These are phyloP conservation scores for Conticribra guillardii DNA, from an alignment of 108 stramenopile genomes.

Conservation along the genomic window DNA sequence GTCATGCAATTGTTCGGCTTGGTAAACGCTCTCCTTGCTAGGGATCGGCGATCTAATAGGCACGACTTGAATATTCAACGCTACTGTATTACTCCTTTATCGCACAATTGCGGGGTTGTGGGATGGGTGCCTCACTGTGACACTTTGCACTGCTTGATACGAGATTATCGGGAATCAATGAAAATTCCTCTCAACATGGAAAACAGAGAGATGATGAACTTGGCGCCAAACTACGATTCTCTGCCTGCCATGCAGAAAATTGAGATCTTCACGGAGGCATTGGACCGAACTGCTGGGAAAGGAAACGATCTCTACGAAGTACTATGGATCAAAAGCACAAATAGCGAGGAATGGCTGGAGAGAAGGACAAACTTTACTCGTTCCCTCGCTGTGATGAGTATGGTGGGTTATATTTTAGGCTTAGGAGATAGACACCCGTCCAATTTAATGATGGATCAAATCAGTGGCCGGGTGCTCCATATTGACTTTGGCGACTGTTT, in stretches of 20 bases:
- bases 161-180: constrained; percentile 90
- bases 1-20: constrained; percentile 99
- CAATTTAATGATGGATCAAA: constrained; percentile 91
- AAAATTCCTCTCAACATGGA: constrained; percentile 94
- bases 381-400: constrained; percentile 98
- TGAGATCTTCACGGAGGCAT: constrained; percentile 94
- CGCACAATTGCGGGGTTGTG: constrained; percentile 96
- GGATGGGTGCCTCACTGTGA: constrained; percentile 99
- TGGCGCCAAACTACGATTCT: constrained; percentile 92
- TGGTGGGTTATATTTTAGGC: constrained; percentile 98
- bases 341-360: constrained; percentile 98
- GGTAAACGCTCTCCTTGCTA: constrained; percentile 96
- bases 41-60: constrained; percentile 92
- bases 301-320: constrained; percentile 97
- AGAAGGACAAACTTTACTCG: constrained; percentile 95
- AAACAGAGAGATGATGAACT: constrained; percentile 91
- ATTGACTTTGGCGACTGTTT: constrained; percentile 94
- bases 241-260: constrained; percentile 98
- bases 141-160: constrained; percentile 95
- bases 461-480: constrained; percentile 94
- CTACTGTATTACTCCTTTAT: constrained; percentile 96
- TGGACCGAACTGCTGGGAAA: constrained; percentile 78
- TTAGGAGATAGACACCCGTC: constrained; percentile 94
- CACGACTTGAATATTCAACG: constrained; percentile 95
- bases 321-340: constrained; percentile 95